Conservation (phyloP, 371 early-diverging fungal genomes). For the Mucor circinelloides region DNA sequence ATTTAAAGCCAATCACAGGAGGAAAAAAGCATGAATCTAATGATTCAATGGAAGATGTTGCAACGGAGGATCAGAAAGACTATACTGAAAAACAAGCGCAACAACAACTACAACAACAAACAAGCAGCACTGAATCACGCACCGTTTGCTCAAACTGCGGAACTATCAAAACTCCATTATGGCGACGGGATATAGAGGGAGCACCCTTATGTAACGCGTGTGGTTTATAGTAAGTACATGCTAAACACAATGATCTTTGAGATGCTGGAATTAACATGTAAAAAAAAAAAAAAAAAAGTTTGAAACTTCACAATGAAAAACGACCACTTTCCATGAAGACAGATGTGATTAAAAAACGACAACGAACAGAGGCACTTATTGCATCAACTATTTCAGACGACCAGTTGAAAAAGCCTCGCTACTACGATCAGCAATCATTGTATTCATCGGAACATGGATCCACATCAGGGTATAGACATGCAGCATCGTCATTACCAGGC, state of each 20-base stretch:
- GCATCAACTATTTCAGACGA: not conserved
- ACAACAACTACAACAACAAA: not conserved
- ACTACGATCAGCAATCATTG: conserved; percentile 19
- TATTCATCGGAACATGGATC: not conserved
- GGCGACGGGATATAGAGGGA: conserved; percentile 89
- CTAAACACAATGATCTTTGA: not conserved
- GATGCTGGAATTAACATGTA: not conserved
- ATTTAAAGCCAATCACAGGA: conserved; percentile 26
- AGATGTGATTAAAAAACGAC: conserved; percentile 82
- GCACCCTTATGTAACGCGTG: conserved; percentile 95
- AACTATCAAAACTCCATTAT: conserved; percentile 91
- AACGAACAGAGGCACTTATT: conserved; percentile 60
- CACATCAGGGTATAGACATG: conserved; percentile 7
- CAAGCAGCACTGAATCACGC: not conserved
- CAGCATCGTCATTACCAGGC: conserved; percentile 19
- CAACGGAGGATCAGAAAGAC: not conserved
- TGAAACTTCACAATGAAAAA: conserved; percentile 84
- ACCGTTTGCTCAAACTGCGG: conserved; percentile 85
- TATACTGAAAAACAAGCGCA: not conserved
- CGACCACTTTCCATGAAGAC: conserved; percentile 82
- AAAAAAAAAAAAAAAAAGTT: conserved; percentile 23
- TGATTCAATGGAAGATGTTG: not conserved
- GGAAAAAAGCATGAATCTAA: not conserved
- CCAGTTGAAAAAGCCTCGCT: conserved; percentile 19
- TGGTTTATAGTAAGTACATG: conserved; percentile 82